These are phyloP conservation scores for Malus sieversii DNA, from an alignment of 306 rosid species.

Conservation along the genomic window DNA sequence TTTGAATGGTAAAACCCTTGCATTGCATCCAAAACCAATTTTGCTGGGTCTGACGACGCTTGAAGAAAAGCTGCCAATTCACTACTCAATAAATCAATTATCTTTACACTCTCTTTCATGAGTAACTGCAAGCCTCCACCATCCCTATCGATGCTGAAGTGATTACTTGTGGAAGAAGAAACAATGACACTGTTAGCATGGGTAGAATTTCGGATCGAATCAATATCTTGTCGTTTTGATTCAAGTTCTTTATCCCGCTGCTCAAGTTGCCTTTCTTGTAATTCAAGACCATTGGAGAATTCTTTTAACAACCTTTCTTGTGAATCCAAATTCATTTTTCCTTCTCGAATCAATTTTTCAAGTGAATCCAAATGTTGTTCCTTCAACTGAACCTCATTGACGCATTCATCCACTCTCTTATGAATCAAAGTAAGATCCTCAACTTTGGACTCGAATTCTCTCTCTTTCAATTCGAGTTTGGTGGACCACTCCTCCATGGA, in stretches of 20 bases:
- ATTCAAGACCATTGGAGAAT: constrained; percentile 13
- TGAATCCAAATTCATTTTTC: constrained; percentile 13
- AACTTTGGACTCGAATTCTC: background rate
- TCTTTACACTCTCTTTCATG: constrained; percentile 1
- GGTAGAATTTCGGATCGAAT: background rate
- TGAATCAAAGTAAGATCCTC: background rate
- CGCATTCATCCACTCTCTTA: background rate
- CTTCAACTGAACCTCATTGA: constrained; percentile 16
- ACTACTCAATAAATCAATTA: constrained; percentile 5
- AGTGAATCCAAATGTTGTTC: background rate
- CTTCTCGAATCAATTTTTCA: constrained; percentile 6
- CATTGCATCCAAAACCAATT: constrained; percentile 35
- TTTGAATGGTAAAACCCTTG: constrained; percentile 25
- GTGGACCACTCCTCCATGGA: background rate
- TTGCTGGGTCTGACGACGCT: constrained; percentile 20
- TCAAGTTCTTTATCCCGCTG: constrained; percentile 16
- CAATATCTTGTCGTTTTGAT: constrained; percentile 2
- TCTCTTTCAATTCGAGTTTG: background rate
- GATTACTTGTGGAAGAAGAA: constrained; percentile 5
- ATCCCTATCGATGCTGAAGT: background rate
- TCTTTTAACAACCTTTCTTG: background rate
- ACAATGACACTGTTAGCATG: background rate
- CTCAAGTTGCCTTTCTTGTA: constrained; percentile 17
- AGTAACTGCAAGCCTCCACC: background rate
- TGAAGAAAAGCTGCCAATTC: background rate